Base-by-base conservation (phyloP, 768 basidiomycete genomes). In the Boletus rubescentipes region DNA sequence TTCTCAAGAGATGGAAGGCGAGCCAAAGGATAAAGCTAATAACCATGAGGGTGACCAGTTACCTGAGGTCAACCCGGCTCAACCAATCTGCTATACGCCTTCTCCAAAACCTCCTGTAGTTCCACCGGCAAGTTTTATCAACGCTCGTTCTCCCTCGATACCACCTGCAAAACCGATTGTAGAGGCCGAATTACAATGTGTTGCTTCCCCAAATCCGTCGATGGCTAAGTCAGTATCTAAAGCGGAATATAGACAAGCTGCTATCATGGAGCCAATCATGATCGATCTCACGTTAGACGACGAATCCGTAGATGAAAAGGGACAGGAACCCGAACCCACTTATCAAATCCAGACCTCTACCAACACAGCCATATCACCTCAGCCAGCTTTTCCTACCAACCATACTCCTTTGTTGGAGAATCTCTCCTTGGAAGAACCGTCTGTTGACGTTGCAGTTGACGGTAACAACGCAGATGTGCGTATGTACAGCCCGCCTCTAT, bases 211-310 rank as follows among this genome's bases (percentile, higher is more conserved):
- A 18, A 23, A 29, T 12, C 36, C n/a, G 21, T 39, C 38, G 46
- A 39, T 26, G 29, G 32, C 20, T 21, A 49, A 50, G 12, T 21
- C 39, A 44, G 29, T 41, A 38, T 23, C 36, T 16, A 20, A 52
- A 37, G 50, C 58, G 34, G 21, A 48, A 30, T 12, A 9, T 6
- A 36, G n/a, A 55, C 43, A n/a, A 38, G 8, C 41, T 43, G 14
- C 49, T 36, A 32, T 40, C 20, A 40, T 42, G 9, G 41, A 50
- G 30, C 58, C 64, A 58, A 61, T 64, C 53, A 64, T 54, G 57
- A 68, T 67, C 18, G 66, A 67, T 40, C 67, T 67, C 36, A 67
- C 66, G 26, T 20, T 55, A 31, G 66, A 67, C 0, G 59, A 56
- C 32, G 64, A 50, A 37, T 61, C 66, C 52, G 54, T 54, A 26